Conservation (phyloP, 2,329 filamentous ascomycete genomes). For the Fusarium fujikuroi region DNA sequence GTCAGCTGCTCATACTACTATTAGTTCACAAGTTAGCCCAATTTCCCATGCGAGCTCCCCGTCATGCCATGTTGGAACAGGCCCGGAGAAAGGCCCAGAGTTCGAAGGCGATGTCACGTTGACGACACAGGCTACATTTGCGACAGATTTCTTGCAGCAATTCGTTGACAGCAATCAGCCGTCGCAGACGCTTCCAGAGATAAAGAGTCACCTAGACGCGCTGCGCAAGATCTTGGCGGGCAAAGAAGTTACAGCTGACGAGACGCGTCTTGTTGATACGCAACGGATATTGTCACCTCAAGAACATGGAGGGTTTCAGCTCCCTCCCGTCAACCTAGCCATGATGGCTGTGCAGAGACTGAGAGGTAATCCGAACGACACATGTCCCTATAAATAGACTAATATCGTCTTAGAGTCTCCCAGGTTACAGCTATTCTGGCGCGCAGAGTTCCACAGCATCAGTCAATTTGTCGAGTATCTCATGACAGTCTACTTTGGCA, state of each 20-base stretch:
- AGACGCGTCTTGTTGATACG: not conserved
- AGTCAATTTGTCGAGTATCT: conserved; percentile 14
- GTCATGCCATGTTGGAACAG: fast-evolving
- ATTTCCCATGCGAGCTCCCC: not conserved
- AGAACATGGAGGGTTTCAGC: not conserved
- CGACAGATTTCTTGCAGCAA: not conserved
- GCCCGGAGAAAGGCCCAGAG: not conserved
- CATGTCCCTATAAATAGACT: fast-evolving
- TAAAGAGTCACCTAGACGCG: not conserved
- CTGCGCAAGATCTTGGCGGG: not conserved
- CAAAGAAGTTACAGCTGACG: fast-evolving
- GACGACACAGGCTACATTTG: conserved; percentile 2
- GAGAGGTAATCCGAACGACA: fast-evolving
- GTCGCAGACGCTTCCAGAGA: not conserved
- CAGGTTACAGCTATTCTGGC: not conserved
- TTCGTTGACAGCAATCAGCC: conserved; percentile 8
- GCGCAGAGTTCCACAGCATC: not conserved
- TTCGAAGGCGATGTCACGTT: conserved; percentile 3
- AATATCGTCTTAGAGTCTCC: not conserved
- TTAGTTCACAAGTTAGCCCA: not conserved
- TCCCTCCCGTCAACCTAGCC: not conserved
- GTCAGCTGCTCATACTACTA: not conserved
- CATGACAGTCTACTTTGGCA: conserved; percentile 19
- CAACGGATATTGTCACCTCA: not conserved
- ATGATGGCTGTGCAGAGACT: conserved; percentile 14